A percentile compares a stretch with the other conserved stretches of the same genome.
Conservation (phyloP, 78 protist species). For the Isochrysis galbana region DNA sequence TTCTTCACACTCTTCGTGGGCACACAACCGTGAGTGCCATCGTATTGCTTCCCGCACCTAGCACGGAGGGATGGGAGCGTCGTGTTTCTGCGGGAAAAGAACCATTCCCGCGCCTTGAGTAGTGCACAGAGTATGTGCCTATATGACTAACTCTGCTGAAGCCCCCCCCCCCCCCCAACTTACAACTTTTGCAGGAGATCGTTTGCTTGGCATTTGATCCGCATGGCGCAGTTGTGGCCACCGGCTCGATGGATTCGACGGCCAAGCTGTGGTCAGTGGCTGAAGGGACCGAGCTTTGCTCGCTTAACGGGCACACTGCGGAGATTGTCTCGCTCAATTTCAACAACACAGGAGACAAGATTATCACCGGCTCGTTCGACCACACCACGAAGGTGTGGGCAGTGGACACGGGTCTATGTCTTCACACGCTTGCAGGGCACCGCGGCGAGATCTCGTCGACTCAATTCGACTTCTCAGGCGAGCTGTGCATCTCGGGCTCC, state of each 20-base stretch:
- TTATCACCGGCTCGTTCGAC: constrained; percentile 77
- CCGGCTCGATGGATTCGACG: constrained; percentile 75
- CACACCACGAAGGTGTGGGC: constrained; percentile 69
- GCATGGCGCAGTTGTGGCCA: constrained; percentile 50
- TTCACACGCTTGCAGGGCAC: constrained; percentile 65
- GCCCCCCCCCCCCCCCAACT: too few relatives aligned
- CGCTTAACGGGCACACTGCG: constrained; percentile 69
- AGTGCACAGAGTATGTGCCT: too few relatives aligned
- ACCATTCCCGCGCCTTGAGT: too few relatives aligned
- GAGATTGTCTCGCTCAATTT: constrained; percentile 68
- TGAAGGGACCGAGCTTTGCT: constrained; percentile 50
- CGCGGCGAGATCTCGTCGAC: constrained; percentile 44
- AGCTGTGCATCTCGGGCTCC: constrained; percentile 43
- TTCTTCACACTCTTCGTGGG: constrained; percentile 62
- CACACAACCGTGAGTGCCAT: constrained; percentile 76
- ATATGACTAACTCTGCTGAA: too few relatives aligned
- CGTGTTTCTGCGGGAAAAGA: too few relatives aligned
- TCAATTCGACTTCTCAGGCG: constrained; percentile 51
- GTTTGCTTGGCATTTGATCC: constrained; percentile 69
- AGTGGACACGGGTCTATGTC: constrained; percentile 49
- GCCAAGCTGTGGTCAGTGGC: constrained; percentile 70
- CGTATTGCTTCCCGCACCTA: too few relatives aligned
- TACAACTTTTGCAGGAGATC: too few relatives aligned
- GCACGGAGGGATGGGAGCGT: too few relatives aligned
- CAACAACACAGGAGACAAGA: constrained; percentile 42